phyloP scores from a whole-genome alignment of 192 early-diverging fungal species.

The Kickxella alabastrina region DNA sequence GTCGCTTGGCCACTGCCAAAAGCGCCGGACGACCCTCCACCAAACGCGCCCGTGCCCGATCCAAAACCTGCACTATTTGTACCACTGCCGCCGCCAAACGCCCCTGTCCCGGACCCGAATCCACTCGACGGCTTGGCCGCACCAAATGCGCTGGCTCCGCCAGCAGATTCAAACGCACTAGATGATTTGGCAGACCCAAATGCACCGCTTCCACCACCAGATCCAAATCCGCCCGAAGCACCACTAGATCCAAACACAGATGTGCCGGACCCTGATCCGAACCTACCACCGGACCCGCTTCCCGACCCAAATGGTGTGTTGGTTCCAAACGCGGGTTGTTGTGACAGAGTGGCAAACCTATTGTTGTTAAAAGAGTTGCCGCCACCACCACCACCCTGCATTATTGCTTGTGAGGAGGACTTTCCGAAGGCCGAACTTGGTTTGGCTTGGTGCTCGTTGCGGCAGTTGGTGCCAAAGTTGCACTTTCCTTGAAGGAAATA shows the following conservation, averaged over 20 bases:
- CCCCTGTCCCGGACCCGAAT: background rate
- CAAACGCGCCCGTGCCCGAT: background rate
- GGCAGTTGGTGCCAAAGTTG: slow-evolving; percentile 56
- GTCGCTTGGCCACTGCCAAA: too few relatives aligned
- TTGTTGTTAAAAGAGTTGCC: slow-evolving; percentile 23
- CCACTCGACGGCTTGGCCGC: slow-evolving; percentile 4
- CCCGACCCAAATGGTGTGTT: background rate
- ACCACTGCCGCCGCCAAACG: background rate
- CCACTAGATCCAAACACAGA: background rate
- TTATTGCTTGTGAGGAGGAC: slow-evolving; percentile 31
- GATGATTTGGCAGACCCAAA: slow-evolving; percentile 4
- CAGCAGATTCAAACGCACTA: background rate
- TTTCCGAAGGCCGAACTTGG: slow-evolving; percentile 45
- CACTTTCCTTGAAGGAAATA: slow-evolving; percentile 60
- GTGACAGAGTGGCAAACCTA: slow-evolving; percentile 3
- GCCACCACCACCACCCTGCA: slow-evolving; percentile 32
- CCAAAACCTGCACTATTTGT: slow-evolving; percentile 17
- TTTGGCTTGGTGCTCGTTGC: slow-evolving; percentile 53
- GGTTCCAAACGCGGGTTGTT: slow-evolving; percentile 1
- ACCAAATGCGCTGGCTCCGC: background rate
- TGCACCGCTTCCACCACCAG: background rate
- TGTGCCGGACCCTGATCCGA: too few relatives aligned
- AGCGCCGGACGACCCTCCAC: background rate
- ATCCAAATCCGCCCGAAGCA: background rate
- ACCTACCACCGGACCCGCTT: too few relatives aligned